A percentile compares a stretch with the other conserved stretches of the same genome.
Evolutionary conservation across 805 yeast genomes (phyloP).

Genomic region (Pichia insulana): DNA sequence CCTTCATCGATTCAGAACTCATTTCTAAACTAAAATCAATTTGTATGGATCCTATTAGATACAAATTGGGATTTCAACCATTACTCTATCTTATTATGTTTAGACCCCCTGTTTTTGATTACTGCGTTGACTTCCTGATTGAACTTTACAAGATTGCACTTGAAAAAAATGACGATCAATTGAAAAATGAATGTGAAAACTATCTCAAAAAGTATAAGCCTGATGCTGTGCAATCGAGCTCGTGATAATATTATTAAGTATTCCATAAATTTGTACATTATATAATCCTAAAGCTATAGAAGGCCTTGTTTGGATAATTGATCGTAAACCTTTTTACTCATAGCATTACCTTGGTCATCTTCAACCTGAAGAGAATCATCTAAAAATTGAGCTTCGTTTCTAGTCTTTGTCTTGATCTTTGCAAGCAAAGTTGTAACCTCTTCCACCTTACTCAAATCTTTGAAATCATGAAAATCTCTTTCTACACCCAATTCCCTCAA

Average conservation of each 20-base stretch:
- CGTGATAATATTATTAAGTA: not conserved
- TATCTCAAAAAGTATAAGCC: constrained; percentile 39
- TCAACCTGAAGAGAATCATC: constrained; percentile 73
- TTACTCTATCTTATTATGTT: constrained; percentile 79
- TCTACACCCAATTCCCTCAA: constrained; percentile 67
- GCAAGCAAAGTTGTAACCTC: constrained; percentile 62
- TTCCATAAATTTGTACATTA: not conserved
- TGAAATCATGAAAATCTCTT: constrained; percentile 37
- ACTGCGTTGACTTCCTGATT: constrained; percentile 40
- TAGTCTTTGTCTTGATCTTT: constrained; percentile 30
- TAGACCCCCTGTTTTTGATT: constrained; percentile 71
- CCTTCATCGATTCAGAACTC: constrained; percentile 56
- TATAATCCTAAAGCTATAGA: constrained; percentile 30
- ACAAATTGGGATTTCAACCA: constrained; percentile 72
- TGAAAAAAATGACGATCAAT: constrained; percentile 34
- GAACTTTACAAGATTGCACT: constrained; percentile 35
- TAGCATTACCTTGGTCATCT: constrained; percentile 87
- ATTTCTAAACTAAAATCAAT: constrained; percentile 61
- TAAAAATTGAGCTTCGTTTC: constrained; percentile 31
- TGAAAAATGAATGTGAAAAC: constrained; percentile 37
- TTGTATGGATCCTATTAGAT: constrained; percentile 79
- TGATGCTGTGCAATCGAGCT: constrained; percentile 4
- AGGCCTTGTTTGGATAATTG: constrained; percentile 87
- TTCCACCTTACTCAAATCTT: constrained; percentile 54
- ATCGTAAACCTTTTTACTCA: constrained; percentile 72